phyloP scores from a whole-genome alignment of 805 yeast species.

The Jamesozyma gamospora region DNA sequence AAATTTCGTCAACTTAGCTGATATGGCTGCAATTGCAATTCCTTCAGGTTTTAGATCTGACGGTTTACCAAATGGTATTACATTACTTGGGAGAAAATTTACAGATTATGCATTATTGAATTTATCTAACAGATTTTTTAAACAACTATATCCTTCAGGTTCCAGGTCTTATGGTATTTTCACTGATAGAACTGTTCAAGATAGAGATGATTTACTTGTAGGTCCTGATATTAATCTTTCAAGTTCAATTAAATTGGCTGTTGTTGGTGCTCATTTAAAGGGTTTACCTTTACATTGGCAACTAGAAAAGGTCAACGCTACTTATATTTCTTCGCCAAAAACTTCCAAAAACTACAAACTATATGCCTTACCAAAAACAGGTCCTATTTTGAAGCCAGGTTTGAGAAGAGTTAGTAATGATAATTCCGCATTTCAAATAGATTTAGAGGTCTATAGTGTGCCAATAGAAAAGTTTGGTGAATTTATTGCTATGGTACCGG shows the following conservation, averaged over 20 bases:
- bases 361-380: constrained; percentile 72
- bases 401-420: constrained; percentile 48
- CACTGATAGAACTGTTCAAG: constrained; percentile 6
- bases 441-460: constrained; percentile 73
- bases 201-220: constrained; percentile 8
- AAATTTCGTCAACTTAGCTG: constrained; percentile 90
- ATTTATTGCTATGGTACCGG: constrained; percentile 82
- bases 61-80: constrained; percentile 85
- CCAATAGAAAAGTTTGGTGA: constrained; percentile 72
- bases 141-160: constrained; percentile 33
- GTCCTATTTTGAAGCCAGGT: constrained; percentile 87
- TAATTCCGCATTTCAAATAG: constrained; percentile 48
- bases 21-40: constrained; percentile 80
- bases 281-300: constrained; percentile 95
- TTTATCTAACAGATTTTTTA: constrained; percentile 63
- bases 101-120: constrained; percentile 85
- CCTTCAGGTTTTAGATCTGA: constrained; percentile 86
- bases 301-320: constrained; percentile 71
- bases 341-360: constrained; percentile 66
- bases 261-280: constrained; percentile 89
- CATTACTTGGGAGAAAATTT: constrained; percentile 70
- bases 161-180: constrained; percentile 48
- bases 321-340: constrained; percentile 50
- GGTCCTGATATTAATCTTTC: constrained; percentile 26
- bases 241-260: constrained; percentile 61